Evolutionary conservation across 345 rosid species (phyloP).

Genomic region (Excoecaria cochinchinensis): DNA sequence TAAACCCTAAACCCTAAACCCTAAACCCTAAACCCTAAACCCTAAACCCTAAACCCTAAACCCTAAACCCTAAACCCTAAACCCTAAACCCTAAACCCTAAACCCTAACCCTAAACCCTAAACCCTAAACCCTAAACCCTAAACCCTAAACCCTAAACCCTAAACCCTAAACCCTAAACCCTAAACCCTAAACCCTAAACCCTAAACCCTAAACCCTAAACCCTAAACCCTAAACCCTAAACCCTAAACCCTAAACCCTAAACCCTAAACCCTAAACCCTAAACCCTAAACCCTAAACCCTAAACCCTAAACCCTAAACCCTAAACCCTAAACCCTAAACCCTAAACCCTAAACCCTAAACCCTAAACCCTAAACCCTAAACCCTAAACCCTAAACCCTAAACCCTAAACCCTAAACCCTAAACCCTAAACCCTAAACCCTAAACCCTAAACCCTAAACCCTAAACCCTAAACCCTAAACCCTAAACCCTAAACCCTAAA

Average conservation of each 20-base stretch:
- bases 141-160: constrained; percentile 12
- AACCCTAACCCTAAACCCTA: constrained; percentile 11
- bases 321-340: constrained; percentile 12
- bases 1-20: constrained; percentile 12
- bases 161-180: constrained; percentile 13
- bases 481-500: constrained; percentile 30
- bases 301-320: constrained; percentile 10
- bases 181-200: constrained; percentile 11
- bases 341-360: constrained; percentile 23
- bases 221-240: constrained; percentile 1
- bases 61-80: constrained; percentile 15
- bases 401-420: constrained; percentile 32
- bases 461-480: constrained; percentile 21
- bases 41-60: constrained; percentile 1
- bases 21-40: constrained; percentile 7
- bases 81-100: constrained; percentile 13
- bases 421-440: constrained; percentile 28
- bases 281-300: constrained; percentile 12
- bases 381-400: constrained; percentile 32
- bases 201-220: constrained; percentile 9
- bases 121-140: constrained; percentile 28
- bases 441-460: constrained; percentile 27
- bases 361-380: constrained; percentile 29
- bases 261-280: constrained; percentile 14
- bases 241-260: not conserved